These are phyloP conservation scores for Pichia ethanolica DNA, from an alignment of 805 yeast genomes.

Conservation along the genomic window DNA sequence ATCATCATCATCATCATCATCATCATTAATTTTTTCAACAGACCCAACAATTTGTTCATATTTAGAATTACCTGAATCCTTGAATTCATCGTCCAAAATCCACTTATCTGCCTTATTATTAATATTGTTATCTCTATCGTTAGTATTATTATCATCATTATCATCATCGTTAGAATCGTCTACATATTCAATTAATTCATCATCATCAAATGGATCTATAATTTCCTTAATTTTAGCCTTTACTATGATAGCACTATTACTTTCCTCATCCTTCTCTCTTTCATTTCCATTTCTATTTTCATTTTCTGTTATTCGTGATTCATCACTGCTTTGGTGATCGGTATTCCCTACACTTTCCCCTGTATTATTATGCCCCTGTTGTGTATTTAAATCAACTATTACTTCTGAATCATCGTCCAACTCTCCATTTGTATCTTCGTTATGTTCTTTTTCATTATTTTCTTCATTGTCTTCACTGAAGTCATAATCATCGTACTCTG, in stretches of 20 bases:
- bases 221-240: too few species aligned
- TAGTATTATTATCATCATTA: neutral
- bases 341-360: neutral
- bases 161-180: neutral
- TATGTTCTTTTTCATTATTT: neutral
- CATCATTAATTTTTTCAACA: neutral
- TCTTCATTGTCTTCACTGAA: neutral
- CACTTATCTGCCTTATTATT: too few species aligned
- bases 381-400: neutral
- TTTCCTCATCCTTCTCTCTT: too few species aligned
- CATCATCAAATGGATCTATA: conserved; percentile 3
- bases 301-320: neutral
- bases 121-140: too few species aligned
- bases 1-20: neutral
- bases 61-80: neutral
- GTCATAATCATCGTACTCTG: too few species aligned
- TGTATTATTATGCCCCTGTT: too few species aligned
- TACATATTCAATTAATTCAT: neutral
- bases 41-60: neutral
- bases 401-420: neutral
- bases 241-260: too few species aligned
- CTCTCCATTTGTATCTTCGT: neutral
- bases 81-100: neutral
- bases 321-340: neutral
- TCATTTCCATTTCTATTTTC: too few species aligned